Evolutionary conservation across 306 rosid genomes (phyloP), one percentile per base, ranked within the genome.

Genomic region (Urtica urens): DNA sequence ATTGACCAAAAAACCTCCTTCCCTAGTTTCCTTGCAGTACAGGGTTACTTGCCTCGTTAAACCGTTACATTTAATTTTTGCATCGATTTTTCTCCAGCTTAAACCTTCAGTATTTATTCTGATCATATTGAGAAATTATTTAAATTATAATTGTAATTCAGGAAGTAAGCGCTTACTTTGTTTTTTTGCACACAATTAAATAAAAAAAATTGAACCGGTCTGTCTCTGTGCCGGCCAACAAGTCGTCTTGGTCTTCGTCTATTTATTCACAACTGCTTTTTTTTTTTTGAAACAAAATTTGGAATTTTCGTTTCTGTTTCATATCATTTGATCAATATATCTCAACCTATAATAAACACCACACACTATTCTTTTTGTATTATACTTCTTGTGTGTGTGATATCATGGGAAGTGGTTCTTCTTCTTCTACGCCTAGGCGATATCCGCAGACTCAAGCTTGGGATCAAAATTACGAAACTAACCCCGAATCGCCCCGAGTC

Each of bases 391-490:
- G 4, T 4, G 33, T 28, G 6, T 28, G 33, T 28, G 4, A 10
- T 28, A 47, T 15, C 38, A 83, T 83, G 94, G 88, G 90, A 47
- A 66, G 75, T 13, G 73, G 48, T 55, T 61, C 49, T 31, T 55
- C n/a, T n/a, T n/a, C n/a, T n/a, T n/a, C 63, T 38, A 55, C 55
- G 7, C 35, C 28, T 51, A 82, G 84, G 45, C 69, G 51, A 38
- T 30, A 29, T 44, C n/a, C 39, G 39, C n/a, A 6, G n/a, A 24
- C 76, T 11, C 73, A 86, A 58, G 38, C 78, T 38, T 63, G 76
- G 80, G 74, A 68, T 22, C 58, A 26, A 15, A 16, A 42, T 28
- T 63, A 58, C 62, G 78, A 55, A 40, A 68, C 72, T 39, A 5
- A n/a, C 55, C 71, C 66, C 0, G 79, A 56, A 50, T 58, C 86